These are phyloP conservation scores for Bonia amplexicaulis DNA, from an alignment of 176 grass and related monocot species.

Conservation along the genomic window DNA sequence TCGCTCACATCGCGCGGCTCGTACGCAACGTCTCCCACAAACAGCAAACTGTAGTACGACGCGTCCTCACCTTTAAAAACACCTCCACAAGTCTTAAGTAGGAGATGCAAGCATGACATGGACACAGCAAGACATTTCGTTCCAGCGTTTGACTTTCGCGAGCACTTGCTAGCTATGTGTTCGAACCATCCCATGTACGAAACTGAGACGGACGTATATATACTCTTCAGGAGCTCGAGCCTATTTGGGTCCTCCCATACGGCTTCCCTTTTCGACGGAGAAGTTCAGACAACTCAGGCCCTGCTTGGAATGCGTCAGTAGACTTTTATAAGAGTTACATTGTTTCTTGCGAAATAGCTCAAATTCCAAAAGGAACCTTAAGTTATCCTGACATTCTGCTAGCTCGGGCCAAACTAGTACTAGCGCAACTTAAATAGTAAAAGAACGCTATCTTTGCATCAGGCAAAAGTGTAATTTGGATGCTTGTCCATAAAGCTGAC, in stretches of 20 bases:
- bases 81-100: not conserved
- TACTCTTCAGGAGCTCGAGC: not conserved
- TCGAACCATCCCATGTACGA: not conserved
- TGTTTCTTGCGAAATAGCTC: not conserved
- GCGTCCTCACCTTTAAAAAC: not conserved
- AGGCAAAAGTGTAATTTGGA: constrained; percentile 28
- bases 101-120: not conserved
- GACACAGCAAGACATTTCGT: not conserved
- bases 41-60: not conserved
- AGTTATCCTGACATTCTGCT: not conserved
- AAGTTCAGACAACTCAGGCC: not conserved
- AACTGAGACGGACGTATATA: not conserved
- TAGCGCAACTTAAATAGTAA: not conserved
- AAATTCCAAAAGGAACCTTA: not conserved
- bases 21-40: not conserved
- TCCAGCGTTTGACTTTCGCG: not conserved
- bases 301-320: no score
- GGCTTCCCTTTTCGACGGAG: not conserved
- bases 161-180: not conserved
- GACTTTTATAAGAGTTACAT: no score
- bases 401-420: not conserved
- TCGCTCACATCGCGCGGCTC: not conserved
- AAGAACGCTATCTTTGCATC: not conserved
- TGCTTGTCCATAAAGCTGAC: constrained; percentile 47
- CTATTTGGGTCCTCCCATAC: not conserved